Evolutionary conservation across 1,139 yeast species (phyloP).

Genomic region (Yamadazyma triangularis): DNA sequence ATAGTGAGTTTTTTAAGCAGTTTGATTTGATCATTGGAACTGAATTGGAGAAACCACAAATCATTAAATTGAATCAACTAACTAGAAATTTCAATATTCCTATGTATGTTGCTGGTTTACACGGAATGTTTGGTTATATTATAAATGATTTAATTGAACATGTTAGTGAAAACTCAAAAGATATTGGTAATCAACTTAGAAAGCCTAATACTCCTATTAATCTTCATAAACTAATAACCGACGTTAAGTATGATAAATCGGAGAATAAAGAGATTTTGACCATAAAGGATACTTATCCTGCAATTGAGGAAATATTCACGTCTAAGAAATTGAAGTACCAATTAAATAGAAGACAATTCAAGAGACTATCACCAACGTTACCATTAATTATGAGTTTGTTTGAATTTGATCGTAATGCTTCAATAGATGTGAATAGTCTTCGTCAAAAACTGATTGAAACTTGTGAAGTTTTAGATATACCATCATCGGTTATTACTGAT

Average conservation of each 20-base stretch:
- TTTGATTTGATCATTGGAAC: conserved; percentile 78
- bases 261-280: conserved; percentile 50
- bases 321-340: conserved; percentile 39
- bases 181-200: conserved; percentile 49
- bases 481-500: conserved; percentile 30
- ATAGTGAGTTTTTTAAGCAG: conserved; percentile 41
- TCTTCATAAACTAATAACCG: conserved; percentile 46
- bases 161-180: conserved; percentile 36
- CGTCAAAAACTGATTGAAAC: conserved; percentile 17
- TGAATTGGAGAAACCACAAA: conserved; percentile 46
- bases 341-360: conserved; percentile 51
- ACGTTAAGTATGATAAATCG: conserved; percentile 29
- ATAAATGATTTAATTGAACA: conserved; percentile 75
- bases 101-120: conserved; percentile 62
- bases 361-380: conserved; percentile 54
- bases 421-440: conserved; percentile 30
- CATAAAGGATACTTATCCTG: conserved; percentile 49
- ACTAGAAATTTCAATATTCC: conserved; percentile 59
- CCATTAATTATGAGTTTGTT: conserved; percentile 61
- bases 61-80: conserved; percentile 42
- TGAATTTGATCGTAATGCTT: conserved; percentile 26
- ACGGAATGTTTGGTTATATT: conserved; percentile 81
- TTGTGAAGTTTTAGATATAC: conserved; percentile 31
- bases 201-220: conserved; percentile 44
- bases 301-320: conserved; percentile 26